These are phyloP conservation scores for Boeremia lycopersici DNA, from an alignment of 2,329 filamentous ascomycete genomes.

Conservation along the genomic window DNA sequence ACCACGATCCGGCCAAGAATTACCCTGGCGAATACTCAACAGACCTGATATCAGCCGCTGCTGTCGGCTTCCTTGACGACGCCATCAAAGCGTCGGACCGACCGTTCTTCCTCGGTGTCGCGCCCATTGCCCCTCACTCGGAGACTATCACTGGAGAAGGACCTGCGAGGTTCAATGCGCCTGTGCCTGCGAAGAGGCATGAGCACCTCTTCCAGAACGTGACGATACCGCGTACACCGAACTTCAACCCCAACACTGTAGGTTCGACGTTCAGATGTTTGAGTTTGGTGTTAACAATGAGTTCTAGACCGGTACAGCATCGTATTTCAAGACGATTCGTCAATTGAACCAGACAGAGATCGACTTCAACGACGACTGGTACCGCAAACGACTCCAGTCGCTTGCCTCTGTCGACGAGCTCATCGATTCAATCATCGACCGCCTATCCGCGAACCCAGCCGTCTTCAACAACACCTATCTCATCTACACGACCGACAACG, in stretches of 20 bases:
- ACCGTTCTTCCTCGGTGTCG: slow-evolving; percentile 71
- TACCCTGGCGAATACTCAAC: slow-evolving; percentile 62
- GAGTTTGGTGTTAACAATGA: background rate
- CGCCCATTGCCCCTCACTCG: slow-evolving; percentile 69
- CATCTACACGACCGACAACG: slow-evolving; percentile 51
- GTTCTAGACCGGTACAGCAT: slow-evolving; percentile 21
- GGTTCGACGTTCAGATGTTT: background rate
- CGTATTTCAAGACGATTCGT: slow-evolving; percentile 27
- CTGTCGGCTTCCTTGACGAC: slow-evolving; percentile 66
- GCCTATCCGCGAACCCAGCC: slow-evolving; percentile 47
- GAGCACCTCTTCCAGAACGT: slow-evolving; percentile 65
- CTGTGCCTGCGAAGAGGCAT: slow-evolving; percentile 66
- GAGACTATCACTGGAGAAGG: slow-evolving; percentile 22
- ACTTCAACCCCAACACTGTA: slow-evolving; percentile 68
- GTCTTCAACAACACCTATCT: slow-evolving; percentile 57
- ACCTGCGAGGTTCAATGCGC: slow-evolving; percentile 53
- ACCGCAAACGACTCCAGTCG: slow-evolving; percentile 56
- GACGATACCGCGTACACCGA: slow-evolving; percentile 64
- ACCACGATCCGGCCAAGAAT: slow-evolving; percentile 61
- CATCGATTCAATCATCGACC: slow-evolving; percentile 53
- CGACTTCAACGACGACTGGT: slow-evolving; percentile 60
- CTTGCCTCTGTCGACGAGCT: slow-evolving; percentile 63
- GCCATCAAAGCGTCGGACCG: slow-evolving; percentile 56
- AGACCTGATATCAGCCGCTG: slow-evolving; percentile 66
- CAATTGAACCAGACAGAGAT: slow-evolving; percentile 55